Evolutionary conservation across 495 filamentous ascomycete species (phyloP).

Genomic region (Hyaloscypha bicolor): DNA sequence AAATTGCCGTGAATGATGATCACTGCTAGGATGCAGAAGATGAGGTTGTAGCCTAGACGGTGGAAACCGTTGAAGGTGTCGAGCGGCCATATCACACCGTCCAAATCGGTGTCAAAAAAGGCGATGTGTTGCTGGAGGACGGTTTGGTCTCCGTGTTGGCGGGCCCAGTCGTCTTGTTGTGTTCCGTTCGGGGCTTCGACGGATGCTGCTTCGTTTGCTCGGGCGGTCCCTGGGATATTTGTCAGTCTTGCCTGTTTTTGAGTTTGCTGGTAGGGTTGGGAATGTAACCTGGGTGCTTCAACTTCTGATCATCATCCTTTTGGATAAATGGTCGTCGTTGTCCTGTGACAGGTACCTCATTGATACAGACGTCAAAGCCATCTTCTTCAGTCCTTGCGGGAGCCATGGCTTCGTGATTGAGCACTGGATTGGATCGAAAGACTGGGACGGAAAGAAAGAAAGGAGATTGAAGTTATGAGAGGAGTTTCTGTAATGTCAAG

Average conservation of each 20-base stretch:
- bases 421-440: background rate
- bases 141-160: constrained; percentile 16
- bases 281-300: constrained; percentile 27
- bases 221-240: constrained; percentile 19
- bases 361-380: constrained; percentile 27
- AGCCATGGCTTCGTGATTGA: constrained; percentile 8
- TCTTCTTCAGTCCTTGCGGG: constrained; percentile 16
- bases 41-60: constrained; percentile 50
- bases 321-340: constrained; percentile 35
- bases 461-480: background rate
- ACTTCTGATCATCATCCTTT: constrained; percentile 28
- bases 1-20: constrained; percentile 52
- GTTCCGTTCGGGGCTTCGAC: constrained; percentile 22
- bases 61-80: constrained; percentile 59
- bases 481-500: background rate
- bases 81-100: constrained; percentile 53
- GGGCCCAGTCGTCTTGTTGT: constrained; percentile 7
- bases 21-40: constrained; percentile 45
- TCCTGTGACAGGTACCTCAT: constrained; percentile 27
- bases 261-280: background rate
- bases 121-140: constrained; percentile 55
- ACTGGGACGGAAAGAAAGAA: background rate
- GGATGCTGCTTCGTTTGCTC: constrained; percentile 20
- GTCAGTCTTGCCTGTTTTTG: background rate
- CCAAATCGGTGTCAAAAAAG: constrained; percentile 55